phyloP scores from a whole-genome alignment of 2,329 filamentous ascomycete genomes.

The Botryotinia narcissicola region DNA sequence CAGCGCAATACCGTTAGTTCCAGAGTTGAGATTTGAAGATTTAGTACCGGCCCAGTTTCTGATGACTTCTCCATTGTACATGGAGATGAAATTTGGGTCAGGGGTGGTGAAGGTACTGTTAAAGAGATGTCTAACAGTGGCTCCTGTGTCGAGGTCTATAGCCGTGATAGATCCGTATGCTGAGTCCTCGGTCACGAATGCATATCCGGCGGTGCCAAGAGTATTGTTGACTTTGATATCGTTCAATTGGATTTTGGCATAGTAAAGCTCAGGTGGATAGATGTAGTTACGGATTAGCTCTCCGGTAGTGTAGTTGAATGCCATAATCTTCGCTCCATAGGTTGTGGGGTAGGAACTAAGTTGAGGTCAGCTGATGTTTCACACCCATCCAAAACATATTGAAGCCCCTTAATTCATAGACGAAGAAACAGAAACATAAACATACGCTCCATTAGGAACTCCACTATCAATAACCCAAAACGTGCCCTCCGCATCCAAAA shows the following conservation, averaged over 20 bases:
- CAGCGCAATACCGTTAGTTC: not conserved
- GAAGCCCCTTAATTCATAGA: not conserved
- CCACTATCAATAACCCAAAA: conserved; percentile 9
- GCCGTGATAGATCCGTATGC: not conserved
- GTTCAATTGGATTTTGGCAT: not conserved
- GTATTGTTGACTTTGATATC: not conserved
- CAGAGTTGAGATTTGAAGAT: not conserved
- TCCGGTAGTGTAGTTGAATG: conserved; percentile 5
- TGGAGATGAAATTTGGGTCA: conserved; percentile 1
- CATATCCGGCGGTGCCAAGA: conserved; percentile 1
- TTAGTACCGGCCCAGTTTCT: not conserved
- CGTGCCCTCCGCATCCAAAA: not conserved
- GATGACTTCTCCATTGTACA: conserved; percentile 9
- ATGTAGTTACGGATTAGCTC: conserved; percentile 4
- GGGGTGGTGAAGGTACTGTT: not conserved
- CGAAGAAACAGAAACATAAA: not conserved
- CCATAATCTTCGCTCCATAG: conserved; percentile 1
- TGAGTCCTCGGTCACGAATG: conserved; percentile 5
- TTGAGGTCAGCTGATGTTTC: not conserved
- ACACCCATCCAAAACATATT: not conserved
- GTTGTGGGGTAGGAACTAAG: not conserved
- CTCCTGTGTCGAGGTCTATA: not conserved
- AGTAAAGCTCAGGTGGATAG: conserved; percentile 9
- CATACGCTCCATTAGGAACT: conserved; percentile 6
- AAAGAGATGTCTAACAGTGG: not conserved